Percentiles rank a stretch among this genome's conserved stretches.
phyloP scores from a whole-genome alignment of 2,329 filamentous ascomycete species.

The Lecanoromycetidae sp. region DNA sequence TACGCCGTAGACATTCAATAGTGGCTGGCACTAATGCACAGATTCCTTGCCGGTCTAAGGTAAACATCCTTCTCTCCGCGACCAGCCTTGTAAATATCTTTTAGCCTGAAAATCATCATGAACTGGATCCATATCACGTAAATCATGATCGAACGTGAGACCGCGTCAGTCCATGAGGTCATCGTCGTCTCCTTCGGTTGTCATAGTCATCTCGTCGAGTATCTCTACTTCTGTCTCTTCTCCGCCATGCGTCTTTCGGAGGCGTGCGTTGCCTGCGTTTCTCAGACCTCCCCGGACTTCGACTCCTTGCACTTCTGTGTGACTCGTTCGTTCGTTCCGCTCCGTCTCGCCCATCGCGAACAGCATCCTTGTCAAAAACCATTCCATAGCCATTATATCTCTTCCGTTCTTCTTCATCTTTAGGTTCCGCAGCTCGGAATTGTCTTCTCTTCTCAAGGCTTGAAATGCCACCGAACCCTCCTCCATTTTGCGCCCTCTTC shows the following conservation, averaged over 20 bases:
- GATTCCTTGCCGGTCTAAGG: too few relatives aligned
- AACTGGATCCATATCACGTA: not conserved
- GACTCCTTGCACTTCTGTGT: slow-evolving; percentile 20
- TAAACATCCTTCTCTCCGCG: too few relatives aligned
- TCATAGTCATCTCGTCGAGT: slow-evolving; percentile 12
- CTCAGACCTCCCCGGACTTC: slow-evolving; percentile 30
- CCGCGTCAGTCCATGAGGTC: not conserved
- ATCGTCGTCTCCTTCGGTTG: not conserved
- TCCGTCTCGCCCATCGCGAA: slow-evolving; percentile 29
- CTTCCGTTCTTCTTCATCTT: slow-evolving; percentile 29
- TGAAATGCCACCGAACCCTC: slow-evolving; percentile 83
- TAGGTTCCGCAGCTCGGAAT: slow-evolving; percentile 55
- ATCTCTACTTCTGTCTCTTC: slow-evolving; percentile 22
- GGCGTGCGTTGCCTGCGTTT: slow-evolving; percentile 28
- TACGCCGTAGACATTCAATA: too few relatives aligned
- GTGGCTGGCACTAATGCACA: too few relatives aligned
- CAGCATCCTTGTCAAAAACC: slow-evolving; percentile 66
- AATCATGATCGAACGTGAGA: not conserved
- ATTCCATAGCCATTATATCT: slow-evolving; percentile 54
- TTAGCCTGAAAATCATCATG: not conserved
- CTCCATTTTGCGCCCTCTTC: slow-evolving; percentile 55
- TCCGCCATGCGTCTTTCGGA: slow-evolving; percentile 22
- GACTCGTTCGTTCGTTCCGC: slow-evolving; percentile 3
- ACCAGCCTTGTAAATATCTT: too few relatives aligned
- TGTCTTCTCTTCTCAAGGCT: slow-evolving; percentile 83